Base-by-base conservation (phyloP, 208 protist genomes). In the Endotrypanum monterogeii region DNA sequence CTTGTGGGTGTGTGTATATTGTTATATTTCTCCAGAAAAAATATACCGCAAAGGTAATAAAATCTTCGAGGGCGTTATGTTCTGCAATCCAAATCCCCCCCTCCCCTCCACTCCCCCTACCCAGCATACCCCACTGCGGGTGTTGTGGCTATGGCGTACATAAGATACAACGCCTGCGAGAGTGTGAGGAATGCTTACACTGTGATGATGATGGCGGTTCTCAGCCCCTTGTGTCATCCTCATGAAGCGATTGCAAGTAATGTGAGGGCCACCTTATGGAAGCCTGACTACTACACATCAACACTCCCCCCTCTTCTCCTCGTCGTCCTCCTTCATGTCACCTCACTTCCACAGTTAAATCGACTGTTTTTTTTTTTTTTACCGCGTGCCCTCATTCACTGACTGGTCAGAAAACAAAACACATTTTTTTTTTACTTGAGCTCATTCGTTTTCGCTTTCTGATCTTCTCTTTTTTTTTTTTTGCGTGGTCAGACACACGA, bases 401-500 rank as follows among this genome's bases (percentile, higher is more conserved):
- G 8, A 41, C 23, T 23, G 32, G 1, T 39, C 9, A 61, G 11
- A 61, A 16, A 61, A 23, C 30, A 61, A 62, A 14, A 39, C 20
- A 60, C 32, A 46, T 63, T 37, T 46, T 46, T 25, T 32, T 61
- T 25, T 16, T 32, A 16, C 2, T 61, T 23, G 6, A 63, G 18
- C 20, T 20, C 30, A 16, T 20, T 28, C n/a, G 35, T 63, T 44
- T 12, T n/a, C 6, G 3, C 58, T 16, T 9, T 28, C 30, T 46
- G 58, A 63, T 16, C 58, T 35, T 9, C 16, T 35, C 9, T 46
- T 62, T 39, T 16, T 39, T 39, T 14, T 1, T 37, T 28, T 63
- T 28, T 20, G 35, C 30, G 58, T 63, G 58, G 58, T 44, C 25
- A 11, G n/a, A 12, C 62, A 32, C 62, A 67, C 62, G 23, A 67